These are phyloP conservation scores for Fusarium sambucinum DNA, from an alignment of 2,329 filamentous ascomycete species.

Conservation along the genomic window DNA sequence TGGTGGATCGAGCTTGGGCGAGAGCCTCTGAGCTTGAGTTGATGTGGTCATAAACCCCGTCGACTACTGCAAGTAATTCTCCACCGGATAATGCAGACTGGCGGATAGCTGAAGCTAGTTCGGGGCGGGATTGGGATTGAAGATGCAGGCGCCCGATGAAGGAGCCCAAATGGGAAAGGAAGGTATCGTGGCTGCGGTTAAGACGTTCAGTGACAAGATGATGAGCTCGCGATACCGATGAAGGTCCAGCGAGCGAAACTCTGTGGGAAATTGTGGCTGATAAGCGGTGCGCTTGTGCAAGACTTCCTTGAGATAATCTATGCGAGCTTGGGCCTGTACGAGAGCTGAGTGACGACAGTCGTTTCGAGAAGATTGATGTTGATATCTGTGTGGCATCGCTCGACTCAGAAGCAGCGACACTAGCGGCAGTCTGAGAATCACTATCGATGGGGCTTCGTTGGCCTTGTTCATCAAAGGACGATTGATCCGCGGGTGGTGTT, in stretches of 20 bases:
- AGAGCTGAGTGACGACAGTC: constrained; percentile 61
- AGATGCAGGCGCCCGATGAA: constrained; percentile 92
- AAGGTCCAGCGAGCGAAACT: constrained; percentile 78
- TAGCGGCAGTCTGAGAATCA: constrained; percentile 56
- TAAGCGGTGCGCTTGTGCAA: constrained; percentile 58
- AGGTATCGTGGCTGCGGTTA: constrained; percentile 83
- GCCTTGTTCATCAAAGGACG: constrained; percentile 59
- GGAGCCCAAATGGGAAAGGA: constrained; percentile 89
- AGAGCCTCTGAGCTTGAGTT: constrained; percentile 74
- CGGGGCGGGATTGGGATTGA: constrained; percentile 89
- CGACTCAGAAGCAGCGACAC: constrained; percentile 52
- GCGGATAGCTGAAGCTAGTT: constrained; percentile 84
- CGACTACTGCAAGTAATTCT: constrained; percentile 81
- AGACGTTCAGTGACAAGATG: constrained; percentile 88
- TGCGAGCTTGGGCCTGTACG: constrained; percentile 49
- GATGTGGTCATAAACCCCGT: constrained; percentile 84
- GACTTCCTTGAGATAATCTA: constrained; percentile 54
- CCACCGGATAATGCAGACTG: constrained; percentile 86
- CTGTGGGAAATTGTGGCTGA: constrained; percentile 75
- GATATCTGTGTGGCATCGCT: constrained; percentile 54
- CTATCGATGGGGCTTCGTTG: constrained; percentile 53
- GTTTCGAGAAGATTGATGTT: constrained; percentile 56
- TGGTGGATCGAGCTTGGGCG: constrained; percentile 75
- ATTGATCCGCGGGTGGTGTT: constrained; percentile 72
- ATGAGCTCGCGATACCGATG: constrained; percentile 71